phyloP scores from a whole-genome alignment of 2,329 filamentous ascomycete genomes.

The Davidsoniella neocaledoniae region DNA sequence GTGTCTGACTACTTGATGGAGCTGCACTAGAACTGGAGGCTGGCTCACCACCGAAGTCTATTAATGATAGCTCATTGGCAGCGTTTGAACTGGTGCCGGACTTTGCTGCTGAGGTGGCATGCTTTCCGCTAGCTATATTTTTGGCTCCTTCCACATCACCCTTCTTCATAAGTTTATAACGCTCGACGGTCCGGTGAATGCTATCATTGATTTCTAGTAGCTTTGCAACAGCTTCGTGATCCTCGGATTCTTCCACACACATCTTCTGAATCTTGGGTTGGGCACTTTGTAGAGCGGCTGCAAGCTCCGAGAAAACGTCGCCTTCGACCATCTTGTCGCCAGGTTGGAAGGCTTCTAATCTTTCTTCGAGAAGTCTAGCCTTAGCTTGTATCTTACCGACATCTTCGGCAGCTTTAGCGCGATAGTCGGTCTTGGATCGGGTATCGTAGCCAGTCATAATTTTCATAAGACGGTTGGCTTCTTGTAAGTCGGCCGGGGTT shows the following conservation, averaged over 20 bases:
- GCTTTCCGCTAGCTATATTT: constrained; percentile 67
- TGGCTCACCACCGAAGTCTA: constrained; percentile 65
- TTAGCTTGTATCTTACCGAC: constrained; percentile 93
- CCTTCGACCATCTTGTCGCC: constrained; percentile 61
- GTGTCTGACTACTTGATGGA: constrained; percentile 24
- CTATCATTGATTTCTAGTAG: constrained; percentile 96
- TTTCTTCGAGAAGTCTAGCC: constrained; percentile 78
- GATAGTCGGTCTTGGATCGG: constrained; percentile 88
- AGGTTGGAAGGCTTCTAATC: constrained; percentile 65
- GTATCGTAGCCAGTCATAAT: constrained; percentile 97
- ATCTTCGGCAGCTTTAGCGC: constrained; percentile 92
- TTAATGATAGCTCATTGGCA: constrained; percentile 67
- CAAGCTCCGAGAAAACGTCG: constrained; percentile 66
- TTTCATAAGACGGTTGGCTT: constrained; percentile 97
- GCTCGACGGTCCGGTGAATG: constrained; percentile 89
- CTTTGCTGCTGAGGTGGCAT: constrained; percentile 15
- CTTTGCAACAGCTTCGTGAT: constrained; percentile 88
- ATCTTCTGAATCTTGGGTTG: constrained; percentile 99
- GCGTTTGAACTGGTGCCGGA: constrained; percentile 37
- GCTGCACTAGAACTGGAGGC: constrained; percentile 28
- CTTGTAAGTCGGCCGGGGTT: constrained; percentile 81
- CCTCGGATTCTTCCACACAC: constrained; percentile 97
- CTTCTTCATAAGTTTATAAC: constrained; percentile 92
- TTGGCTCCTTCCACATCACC: constrained; percentile 74
- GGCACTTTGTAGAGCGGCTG: constrained; percentile 73